Evolutionary conservation across 208 protist species (phyloP).

Genomic region (Leishmania gerbilli): DNA sequence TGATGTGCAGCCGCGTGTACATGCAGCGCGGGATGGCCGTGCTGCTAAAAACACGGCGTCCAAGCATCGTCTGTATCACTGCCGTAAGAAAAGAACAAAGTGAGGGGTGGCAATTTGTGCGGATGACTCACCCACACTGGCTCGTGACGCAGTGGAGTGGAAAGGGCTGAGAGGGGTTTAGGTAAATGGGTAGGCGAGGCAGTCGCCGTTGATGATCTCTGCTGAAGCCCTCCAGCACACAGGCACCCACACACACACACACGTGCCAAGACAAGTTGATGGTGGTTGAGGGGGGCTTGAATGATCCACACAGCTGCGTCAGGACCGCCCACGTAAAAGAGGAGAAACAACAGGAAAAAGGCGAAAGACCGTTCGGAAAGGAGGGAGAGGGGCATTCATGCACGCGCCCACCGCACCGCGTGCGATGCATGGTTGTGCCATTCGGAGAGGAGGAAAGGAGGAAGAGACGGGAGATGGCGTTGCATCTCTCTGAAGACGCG

Average conservation of each 20-base stretch:
- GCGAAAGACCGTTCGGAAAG: constrained; percentile 2
- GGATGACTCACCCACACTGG: neutral
- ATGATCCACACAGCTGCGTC: neutral
- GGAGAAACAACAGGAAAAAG: constrained; percentile 15
- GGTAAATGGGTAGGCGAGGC: neutral
- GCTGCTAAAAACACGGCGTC: constrained; percentile 75
- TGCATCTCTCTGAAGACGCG: neutral
- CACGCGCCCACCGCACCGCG: neutral
- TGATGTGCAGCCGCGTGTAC: constrained; percentile 78
- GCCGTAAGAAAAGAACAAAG: neutral
- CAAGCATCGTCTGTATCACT: constrained; percentile 49
- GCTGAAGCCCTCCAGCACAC: neutral
- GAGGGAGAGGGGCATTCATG: neutral
- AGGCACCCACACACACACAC: neutral
- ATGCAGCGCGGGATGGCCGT: constrained; percentile 67
- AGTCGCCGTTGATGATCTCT: neutral
- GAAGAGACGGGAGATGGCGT: neutral
- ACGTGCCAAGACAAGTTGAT: neutral
- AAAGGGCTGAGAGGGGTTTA: neutral
- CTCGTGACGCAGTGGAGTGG: neutral
- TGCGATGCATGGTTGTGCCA: neutral
- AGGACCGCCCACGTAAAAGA: constrained; percentile 11
- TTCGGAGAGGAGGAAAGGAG: constrained; percentile 4
- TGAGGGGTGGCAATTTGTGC: neutral
- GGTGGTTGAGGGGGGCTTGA: neutral